A percentile compares a stretch with the other conserved stretches of the same genome.
These are phyloP conservation scores for Phaeolepiota aurea DNA, from an alignment of 768 basidiomycete species.

Conservation along the genomic window DNA sequence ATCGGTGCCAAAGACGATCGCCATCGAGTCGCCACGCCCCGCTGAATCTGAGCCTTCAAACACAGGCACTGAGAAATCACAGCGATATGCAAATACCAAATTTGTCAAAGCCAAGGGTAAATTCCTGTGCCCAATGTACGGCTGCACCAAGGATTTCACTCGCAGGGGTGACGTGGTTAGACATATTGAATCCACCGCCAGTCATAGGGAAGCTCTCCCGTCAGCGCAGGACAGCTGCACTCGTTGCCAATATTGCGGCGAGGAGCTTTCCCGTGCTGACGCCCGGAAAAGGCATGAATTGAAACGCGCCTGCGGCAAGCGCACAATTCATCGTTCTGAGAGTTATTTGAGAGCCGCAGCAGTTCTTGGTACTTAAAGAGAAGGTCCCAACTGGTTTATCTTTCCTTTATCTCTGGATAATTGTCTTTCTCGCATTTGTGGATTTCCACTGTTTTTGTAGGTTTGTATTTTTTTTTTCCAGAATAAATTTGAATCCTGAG, in stretches of 20 bases:
- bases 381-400: no score
- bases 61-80: no score
- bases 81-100: no score
- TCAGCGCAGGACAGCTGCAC: background rate
- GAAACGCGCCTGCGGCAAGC: slow-evolving; percentile 16
- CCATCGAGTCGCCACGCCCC: no score
- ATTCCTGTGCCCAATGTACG: no score
- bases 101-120: no score
- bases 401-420: background rate
- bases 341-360: slow-evolving; percentile 2
- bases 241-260: slow-evolving; percentile 1
- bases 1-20: no score
- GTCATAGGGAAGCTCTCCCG: slow-evolving; percentile 5
- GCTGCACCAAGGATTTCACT: slow-evolving; percentile 11
- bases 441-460: background rate
- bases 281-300: slow-evolving; percentile 17
- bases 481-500: no score
- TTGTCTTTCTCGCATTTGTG: background rate
- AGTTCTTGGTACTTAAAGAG: background rate
- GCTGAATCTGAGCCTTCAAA: no score
- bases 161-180: slow-evolving; percentile 9
- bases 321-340: no score
- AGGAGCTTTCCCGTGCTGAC: slow-evolving; percentile 17
- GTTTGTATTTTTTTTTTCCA: no score
- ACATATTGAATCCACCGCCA: slow-evolving; percentile 7